phyloP scores from a whole-genome alignment of 257 asterid genomes.

The Scutellaria minor region DNA sequence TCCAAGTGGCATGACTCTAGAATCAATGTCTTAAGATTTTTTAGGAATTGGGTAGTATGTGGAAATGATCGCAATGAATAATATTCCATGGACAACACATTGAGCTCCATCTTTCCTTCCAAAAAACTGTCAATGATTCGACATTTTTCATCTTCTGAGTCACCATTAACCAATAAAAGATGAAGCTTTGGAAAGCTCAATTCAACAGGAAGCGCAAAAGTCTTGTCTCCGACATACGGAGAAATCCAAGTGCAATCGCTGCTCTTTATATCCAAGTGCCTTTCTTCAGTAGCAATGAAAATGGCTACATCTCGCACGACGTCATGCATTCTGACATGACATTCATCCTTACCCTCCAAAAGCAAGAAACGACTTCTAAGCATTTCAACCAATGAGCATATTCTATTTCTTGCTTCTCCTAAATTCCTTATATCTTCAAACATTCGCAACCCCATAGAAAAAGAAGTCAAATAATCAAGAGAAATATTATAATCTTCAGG shows the following conservation, averaged over 20 bases:
- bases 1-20: not conserved
- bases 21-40: constrained; percentile 2
- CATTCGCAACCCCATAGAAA: constrained; percentile 20
- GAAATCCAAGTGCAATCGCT: constrained; percentile 29
- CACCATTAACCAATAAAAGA: not conserved
- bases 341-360: not conserved
- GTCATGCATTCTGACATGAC: constrained; percentile 3
- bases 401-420: constrained; percentile 21
- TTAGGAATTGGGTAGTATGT: not conserved
- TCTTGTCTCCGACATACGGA: not conserved
- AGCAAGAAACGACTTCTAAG: constrained; percentile 30
- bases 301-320: constrained; percentile 27
- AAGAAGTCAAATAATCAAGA: constrained; percentile 15
- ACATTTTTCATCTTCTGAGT: not conserved
- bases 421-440: constrained; percentile 5
- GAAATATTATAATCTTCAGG: constrained; percentile 26
- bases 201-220: not conserved
- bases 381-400: not conserved
- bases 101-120: not conserved
- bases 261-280: too few species aligned
- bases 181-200: not conserved
- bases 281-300: constrained; percentile 15
- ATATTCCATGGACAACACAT: constrained; percentile 5
- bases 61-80: constrained; percentile 16
- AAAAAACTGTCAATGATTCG: not conserved